Percentiles rank a stretch among this genome's conserved stretches.
These are phyloP conservation scores for Breynia disticha DNA, from an alignment of 441 rosid genomes.

Conservation along the genomic window DNA sequence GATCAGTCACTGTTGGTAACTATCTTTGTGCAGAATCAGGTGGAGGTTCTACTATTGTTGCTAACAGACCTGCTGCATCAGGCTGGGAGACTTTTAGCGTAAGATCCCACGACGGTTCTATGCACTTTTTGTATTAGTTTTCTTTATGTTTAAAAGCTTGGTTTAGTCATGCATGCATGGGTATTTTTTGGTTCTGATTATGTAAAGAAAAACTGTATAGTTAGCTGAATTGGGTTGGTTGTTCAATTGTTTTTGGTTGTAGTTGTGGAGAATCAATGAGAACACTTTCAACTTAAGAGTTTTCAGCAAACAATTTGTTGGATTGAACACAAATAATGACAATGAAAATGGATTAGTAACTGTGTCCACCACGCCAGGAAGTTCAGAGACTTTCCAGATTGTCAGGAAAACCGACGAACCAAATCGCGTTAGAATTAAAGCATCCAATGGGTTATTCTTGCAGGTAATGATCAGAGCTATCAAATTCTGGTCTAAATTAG, in stretches of 20 bases:
- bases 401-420: conserved; percentile 18
- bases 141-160: too few species aligned
- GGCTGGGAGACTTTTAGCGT: conserved; percentile 46
- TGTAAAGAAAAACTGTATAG: neutral
- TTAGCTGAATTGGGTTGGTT: neutral
- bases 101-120: neutral
- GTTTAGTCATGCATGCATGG: too few species aligned
- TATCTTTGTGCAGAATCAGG: conserved; percentile 39
- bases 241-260: neutral
- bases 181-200: too few species aligned
- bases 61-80: conserved; percentile 31
- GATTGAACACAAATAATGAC: conserved; percentile 18
- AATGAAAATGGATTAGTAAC: conserved; percentile 24
- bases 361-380: conserved; percentile 13
- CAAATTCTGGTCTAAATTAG: too few species aligned
- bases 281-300: conserved; percentile 36
- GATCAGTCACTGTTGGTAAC: conserved; percentile 36
- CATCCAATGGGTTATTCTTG: conserved; percentile 36
- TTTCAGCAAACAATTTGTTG: conserved; percentile 34
- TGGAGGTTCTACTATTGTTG: conserved; percentile 36
- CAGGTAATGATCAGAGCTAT: conserved; percentile 15
- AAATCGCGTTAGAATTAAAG: conserved; percentile 33
- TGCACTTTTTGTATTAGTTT: neutral
- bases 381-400: conserved; percentile 30
- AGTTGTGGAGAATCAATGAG: conserved; percentile 48